Conservation (phyloP, 2,329 filamentous ascomycete genomes). For the Claviceps quebecensis region DNA sequence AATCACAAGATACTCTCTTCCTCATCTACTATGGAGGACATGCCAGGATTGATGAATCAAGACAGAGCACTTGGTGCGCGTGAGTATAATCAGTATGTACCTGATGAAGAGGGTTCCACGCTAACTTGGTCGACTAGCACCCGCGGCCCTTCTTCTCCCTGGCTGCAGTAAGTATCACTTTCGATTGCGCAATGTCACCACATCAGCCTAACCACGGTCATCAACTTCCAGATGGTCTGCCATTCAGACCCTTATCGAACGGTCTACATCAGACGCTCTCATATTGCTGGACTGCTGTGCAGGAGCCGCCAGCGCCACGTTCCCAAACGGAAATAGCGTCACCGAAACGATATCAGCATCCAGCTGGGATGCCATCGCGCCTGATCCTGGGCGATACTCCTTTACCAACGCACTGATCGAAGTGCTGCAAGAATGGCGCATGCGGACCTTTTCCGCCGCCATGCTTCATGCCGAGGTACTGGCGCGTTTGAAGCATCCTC, state of each 20-base stretch:
- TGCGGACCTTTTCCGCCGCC: constrained; percentile 40
- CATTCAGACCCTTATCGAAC: constrained; percentile 43
- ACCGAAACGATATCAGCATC: constrained; percentile 49
- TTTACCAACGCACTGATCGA: constrained; percentile 47
- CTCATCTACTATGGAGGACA: constrained; percentile 47
- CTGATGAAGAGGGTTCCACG: neutral
- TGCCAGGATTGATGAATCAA: constrained; percentile 43
- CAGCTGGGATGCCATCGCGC: constrained; percentile 47
- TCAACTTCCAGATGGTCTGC: constrained; percentile 36
- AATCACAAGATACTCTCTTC: constrained; percentile 41
- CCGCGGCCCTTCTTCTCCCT: constrained; percentile 36
- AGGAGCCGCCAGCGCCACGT: constrained; percentile 44
- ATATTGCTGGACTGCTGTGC: constrained; percentile 47
- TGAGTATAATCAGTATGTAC: constrained; percentile 19
- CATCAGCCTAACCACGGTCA: neutral
- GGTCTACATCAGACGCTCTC: constrained; percentile 41
- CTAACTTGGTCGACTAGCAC: constrained; percentile 21
- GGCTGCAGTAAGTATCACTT: constrained; percentile 32
- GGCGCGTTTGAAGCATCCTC: constrained; percentile 44
- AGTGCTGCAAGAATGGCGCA: constrained; percentile 42
- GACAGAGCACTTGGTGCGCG: constrained; percentile 48
- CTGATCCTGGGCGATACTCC: constrained; percentile 43
- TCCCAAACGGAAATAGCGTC: constrained; percentile 42
- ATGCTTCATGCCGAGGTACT: constrained; percentile 48
- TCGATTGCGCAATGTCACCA: neutral